phyloP scores from a whole-genome alignment of 306 rosid genomes.

The Acacia confusa region DNA sequence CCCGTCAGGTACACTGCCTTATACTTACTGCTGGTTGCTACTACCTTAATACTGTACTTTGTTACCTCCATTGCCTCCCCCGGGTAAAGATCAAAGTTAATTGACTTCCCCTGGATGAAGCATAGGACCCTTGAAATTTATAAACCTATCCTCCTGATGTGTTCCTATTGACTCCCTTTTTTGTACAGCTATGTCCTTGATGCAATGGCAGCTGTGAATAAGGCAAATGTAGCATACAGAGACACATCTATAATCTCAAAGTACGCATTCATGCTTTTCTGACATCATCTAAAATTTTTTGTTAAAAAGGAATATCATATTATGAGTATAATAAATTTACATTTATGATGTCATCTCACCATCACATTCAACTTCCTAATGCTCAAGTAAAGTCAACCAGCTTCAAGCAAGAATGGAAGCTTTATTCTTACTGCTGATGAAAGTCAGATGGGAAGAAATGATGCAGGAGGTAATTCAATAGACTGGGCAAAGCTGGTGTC shows the following conservation, averaged over 20 bases:
- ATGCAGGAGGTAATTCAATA: conserved; percentile 44
- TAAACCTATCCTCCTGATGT: conserved; percentile 22
- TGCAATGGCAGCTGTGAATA: conserved; percentile 61
- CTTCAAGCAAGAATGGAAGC: conserved; percentile 75
- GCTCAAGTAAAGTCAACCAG: conserved; percentile 94
- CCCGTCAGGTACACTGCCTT: conserved; percentile 64
- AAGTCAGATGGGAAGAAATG: conserved; percentile 44
- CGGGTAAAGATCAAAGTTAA: conserved; percentile 59
- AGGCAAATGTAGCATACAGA: conserved; percentile 43
- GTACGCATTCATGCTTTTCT: conserved; percentile 48
- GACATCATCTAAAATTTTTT: conserved; percentile 11
- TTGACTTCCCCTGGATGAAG: conserved; percentile 24
- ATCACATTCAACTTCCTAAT: conserved; percentile 39
- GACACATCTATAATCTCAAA: conserved; percentile 48
- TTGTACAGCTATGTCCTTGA: conserved; percentile 68
- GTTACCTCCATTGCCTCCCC: conserved; percentile 82
- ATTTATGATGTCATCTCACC: conserved; percentile 42
- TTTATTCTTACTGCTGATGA: conserved; percentile 51
- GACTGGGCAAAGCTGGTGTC: conserved; percentile 77
- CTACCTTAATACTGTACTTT: conserved; percentile 75
- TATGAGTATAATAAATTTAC: conserved; percentile 23
- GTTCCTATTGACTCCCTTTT: conserved; percentile 6
- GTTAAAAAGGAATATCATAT: conserved; percentile 21
- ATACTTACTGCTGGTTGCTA: conserved; percentile 67
- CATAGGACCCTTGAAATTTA: neutral